Conservation (phyloP, 2,329 filamentous ascomycete species). For the Penicillium concentricum region DNA sequence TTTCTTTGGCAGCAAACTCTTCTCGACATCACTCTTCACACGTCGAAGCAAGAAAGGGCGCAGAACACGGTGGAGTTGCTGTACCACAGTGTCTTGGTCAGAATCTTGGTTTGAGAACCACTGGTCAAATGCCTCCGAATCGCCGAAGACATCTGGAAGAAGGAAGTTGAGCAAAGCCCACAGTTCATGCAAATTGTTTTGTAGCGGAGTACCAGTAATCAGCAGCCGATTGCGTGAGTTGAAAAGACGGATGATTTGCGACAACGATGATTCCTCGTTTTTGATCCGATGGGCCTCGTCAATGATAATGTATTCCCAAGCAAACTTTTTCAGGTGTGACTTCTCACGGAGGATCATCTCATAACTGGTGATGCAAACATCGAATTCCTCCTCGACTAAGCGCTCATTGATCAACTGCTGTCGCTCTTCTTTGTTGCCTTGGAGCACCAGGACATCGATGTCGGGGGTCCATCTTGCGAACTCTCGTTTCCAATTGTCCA, state of each 20-base stretch:
- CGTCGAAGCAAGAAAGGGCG: constrained; percentile 91
- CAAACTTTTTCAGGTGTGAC: constrained; percentile 90
- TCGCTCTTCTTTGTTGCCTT: constrained; percentile 93
- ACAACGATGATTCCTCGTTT: constrained; percentile 95
- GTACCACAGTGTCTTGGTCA: constrained; percentile 92
- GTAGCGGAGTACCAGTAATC: constrained; percentile 93
- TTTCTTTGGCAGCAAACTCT: constrained; percentile 95
- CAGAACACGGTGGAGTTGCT: constrained; percentile 90
- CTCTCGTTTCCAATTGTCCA: constrained; percentile 98
- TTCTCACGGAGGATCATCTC: constrained; percentile 98
- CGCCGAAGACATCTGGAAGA: constrained; percentile 96
- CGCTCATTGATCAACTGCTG: constrained; percentile 84
- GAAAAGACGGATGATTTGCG: constrained; percentile 94
- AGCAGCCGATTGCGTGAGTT: constrained; percentile 91
- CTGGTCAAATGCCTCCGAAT: constrained; percentile 93
- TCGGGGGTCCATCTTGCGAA: constrained; percentile 94
- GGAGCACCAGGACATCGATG: constrained; percentile 87
- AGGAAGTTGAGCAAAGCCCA: constrained; percentile 98
- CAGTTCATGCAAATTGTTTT: constrained; percentile 96
- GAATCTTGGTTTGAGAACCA: constrained; percentile 92
- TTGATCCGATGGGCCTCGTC: constrained; percentile 99
- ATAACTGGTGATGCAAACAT: constrained; percentile 97
- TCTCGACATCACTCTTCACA: constrained; percentile 97
- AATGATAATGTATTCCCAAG: constrained; percentile 99
- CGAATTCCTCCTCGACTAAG: constrained; percentile 91